Conservation (phyloP, 495 filamentous ascomycete genomes). For the Cercophora sp. region DNA sequence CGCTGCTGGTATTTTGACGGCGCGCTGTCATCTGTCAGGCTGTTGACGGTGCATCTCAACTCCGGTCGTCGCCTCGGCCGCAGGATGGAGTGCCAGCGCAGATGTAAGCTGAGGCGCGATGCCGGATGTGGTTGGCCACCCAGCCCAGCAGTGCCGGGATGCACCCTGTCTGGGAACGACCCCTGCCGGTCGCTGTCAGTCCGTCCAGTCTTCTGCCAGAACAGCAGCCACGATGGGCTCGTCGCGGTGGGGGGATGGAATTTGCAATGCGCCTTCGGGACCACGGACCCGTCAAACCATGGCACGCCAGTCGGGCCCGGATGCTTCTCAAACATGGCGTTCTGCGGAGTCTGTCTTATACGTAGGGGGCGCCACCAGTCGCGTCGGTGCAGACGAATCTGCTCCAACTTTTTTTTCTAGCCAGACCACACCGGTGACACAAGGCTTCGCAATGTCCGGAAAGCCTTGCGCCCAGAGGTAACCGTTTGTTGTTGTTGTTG, state of each 20-base stretch:
- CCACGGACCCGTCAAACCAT: slow-evolving; percentile 11
- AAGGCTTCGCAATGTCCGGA: no score
- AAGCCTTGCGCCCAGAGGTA: no score
- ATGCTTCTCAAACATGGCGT: slow-evolving; percentile 7
- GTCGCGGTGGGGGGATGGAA: slow-evolving; percentile 4
- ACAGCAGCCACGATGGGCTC: slow-evolving; percentile 13
- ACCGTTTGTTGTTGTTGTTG: no score
- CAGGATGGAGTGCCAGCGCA: slow-evolving; percentile 11
- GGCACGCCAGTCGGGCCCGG: not conserved
- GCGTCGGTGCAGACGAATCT: not conserved
- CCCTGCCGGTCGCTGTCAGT: slow-evolving; percentile 4
- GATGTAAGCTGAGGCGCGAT: slow-evolving; percentile 9
- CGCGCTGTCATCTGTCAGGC: no score
- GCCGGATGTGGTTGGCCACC: slow-evolving; percentile 3
- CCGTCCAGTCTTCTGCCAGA: no score
- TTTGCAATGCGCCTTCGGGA: not conserved
- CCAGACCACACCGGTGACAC: no score
- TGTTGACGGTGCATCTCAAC: no score
- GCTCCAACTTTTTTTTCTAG: not conserved
- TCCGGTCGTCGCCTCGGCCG: slow-evolving; percentile 10
- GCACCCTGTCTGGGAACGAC: not conserved
- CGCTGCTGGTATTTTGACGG: no score
- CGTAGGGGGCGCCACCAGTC: not conserved
- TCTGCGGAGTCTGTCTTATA: slow-evolving; percentile 1
- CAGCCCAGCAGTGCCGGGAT: slow-evolving; percentile 3